Conservation (phyloP, 140 eudicot species). For the Flaveria floridana region DNA sequence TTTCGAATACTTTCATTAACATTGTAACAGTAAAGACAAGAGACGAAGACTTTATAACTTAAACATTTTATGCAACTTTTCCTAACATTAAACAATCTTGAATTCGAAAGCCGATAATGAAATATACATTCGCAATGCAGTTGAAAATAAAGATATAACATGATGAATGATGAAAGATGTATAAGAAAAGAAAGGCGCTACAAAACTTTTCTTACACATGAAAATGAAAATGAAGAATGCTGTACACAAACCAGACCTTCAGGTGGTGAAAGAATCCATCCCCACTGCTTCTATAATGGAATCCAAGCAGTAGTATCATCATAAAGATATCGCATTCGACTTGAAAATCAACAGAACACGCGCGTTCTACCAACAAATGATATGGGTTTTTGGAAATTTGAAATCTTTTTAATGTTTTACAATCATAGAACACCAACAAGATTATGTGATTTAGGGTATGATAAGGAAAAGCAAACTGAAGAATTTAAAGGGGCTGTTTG, state of each 20-base stretch:
- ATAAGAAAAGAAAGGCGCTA: conserved; percentile 55
- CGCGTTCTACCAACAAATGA: conserved; percentile 43
- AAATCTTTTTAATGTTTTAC: conserved; percentile 7
- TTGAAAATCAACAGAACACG: conserved; percentile 28
- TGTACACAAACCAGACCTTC: conserved; percentile 56
- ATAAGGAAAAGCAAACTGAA: conserved; percentile 39
- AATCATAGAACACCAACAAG: conserved; percentile 46
- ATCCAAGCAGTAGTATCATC: conserved; percentile 27
- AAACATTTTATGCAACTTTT: conserved; percentile 26
- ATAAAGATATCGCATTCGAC: conserved; percentile 21
- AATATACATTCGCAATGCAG: conserved; percentile 43
- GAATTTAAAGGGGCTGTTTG: conserved; percentile 35
- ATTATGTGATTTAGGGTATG: conserved; percentile 27
- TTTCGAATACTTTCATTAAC: background rate
- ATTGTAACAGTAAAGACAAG: background rate
- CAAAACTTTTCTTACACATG: conserved; percentile 86
- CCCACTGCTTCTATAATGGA: conserved; percentile 21
- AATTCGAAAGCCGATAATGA: conserved; percentile 36
- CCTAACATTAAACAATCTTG: conserved; percentile 36
- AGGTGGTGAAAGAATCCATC: conserved; percentile 32
- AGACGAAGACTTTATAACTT: conserved; percentile 19
- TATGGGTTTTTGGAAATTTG: conserved; percentile 21
- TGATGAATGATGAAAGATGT: conserved; percentile 35
- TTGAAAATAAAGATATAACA: conserved; percentile 27
- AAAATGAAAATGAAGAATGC: conserved; percentile 44